These are phyloP conservation scores for Candida glaebosa DNA, from an alignment of 805 yeast genomes.

Conservation along the genomic window DNA sequence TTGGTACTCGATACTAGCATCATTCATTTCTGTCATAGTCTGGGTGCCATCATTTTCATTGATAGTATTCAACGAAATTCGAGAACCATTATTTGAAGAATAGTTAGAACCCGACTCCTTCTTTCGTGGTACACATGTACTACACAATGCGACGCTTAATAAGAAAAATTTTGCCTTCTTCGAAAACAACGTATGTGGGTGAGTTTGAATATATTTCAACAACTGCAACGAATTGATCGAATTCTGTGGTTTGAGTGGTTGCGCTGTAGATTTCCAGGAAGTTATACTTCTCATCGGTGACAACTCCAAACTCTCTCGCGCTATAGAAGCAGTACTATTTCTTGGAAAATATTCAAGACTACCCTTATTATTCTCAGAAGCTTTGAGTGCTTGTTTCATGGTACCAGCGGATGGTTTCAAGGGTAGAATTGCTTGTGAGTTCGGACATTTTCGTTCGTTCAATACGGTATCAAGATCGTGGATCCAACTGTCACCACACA, in stretches of 20 bases:
- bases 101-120: constrained; percentile 7
- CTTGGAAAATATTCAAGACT: constrained; percentile 13
- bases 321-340: constrained; percentile 30
- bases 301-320: constrained; percentile 31
- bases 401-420: constrained; percentile 1
- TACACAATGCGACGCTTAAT: constrained; percentile 81
- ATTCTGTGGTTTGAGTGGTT: constrained; percentile 39
- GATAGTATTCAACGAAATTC: constrained; percentile 17
- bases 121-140: constrained; percentile 78
- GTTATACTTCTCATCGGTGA: constrained; percentile 13
- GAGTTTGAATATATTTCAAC: constrained; percentile 61
- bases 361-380: neutral
- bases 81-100: constrained; percentile 3
- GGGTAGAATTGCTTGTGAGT: constrained; percentile 6
- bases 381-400: neutral
- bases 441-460: constrained; percentile 8
- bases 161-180: constrained; percentile 75
- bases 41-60: constrained; percentile 8
- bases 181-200: constrained; percentile 70
- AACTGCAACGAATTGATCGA: constrained; percentile 57
- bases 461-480: constrained; percentile 62
- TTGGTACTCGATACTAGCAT: constrained; percentile 69
- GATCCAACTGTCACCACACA: constrained; percentile 85
- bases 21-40: constrained; percentile 17
- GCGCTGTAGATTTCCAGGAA: constrained; percentile 49